These are phyloP conservation scores for Podospora anserina DNA, from an alignment of 495 filamentous ascomycete genomes.

Conservation along the genomic window DNA sequence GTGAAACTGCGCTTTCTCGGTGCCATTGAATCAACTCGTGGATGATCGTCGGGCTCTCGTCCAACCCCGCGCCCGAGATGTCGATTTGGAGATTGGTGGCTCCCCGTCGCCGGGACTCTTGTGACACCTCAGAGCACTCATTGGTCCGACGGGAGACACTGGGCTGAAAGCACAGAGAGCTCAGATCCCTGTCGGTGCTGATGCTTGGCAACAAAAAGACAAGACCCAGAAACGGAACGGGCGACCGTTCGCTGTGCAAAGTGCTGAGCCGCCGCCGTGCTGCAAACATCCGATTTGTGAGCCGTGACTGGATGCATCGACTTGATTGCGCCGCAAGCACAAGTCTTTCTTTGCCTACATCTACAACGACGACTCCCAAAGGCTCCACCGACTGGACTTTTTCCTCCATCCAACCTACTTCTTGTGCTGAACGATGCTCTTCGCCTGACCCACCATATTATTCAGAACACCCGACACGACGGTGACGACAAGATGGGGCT, in stretches of 20 bases:
- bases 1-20: background rate
- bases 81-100: constrained; percentile 5
- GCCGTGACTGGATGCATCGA: background rate
- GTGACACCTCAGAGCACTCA: background rate
- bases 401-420: background rate
- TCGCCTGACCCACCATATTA: background rate
- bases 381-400: background rate
- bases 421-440: background rate
- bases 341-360: background rate
- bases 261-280: background rate
- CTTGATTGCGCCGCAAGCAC: background rate
- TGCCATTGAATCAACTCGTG: background rate
- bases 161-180: background rate
- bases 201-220: background rate
- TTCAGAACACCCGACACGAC: background rate
- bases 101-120: background rate
- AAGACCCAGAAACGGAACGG: background rate
- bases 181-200: background rate
- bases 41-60: constrained; percentile 1
- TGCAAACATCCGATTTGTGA: background rate
- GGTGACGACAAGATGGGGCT: constrained; percentile 63
- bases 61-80: constrained; percentile 4
- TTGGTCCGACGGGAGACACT: background rate
- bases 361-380: background rate
- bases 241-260: background rate